Conservation (phyloP, 164 flowering plant genomes). For the Litsea cubeba region DNA sequence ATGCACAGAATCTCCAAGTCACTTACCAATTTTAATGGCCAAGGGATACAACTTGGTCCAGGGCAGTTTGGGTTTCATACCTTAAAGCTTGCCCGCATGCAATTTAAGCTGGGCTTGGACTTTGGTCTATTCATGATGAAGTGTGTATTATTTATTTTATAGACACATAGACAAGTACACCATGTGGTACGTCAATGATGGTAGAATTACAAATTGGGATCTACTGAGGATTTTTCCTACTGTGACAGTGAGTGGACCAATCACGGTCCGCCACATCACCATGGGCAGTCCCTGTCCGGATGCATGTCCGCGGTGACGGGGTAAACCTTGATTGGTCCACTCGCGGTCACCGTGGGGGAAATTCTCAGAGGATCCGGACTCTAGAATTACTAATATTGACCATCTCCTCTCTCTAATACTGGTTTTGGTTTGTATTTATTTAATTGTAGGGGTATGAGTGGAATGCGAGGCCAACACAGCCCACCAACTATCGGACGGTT, state of each 20-base stretch:
- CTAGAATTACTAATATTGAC: background rate
- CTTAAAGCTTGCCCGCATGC: too few relatives aligned
- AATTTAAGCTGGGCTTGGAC: too few relatives aligned
- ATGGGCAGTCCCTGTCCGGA: accelerated
- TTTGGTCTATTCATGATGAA: background rate
- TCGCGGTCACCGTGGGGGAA: too few relatives aligned
- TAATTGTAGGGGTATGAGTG: slow-evolving; percentile 1
- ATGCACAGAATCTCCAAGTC: too few relatives aligned
- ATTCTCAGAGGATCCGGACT: too few relatives aligned
- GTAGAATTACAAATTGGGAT: background rate
- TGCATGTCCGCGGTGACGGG: too few relatives aligned
- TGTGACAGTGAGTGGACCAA: too few relatives aligned
- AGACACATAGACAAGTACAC: background rate
- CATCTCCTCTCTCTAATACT: background rate
- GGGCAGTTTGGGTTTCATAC: too few relatives aligned
- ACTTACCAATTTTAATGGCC: too few relatives aligned
- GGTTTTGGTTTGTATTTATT: background rate
- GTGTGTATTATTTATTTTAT: background rate
- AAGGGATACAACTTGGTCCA: background rate
- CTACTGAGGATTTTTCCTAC: accelerated
- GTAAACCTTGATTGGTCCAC: too few relatives aligned
- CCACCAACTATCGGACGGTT: background rate
- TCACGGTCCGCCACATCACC: too few relatives aligned
- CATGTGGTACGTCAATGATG: background rate
- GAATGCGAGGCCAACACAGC: slow-evolving; percentile 11